Evolutionary conservation across 2,329 filamentous ascomycete genomes (phyloP).

Genomic region (Sporothrix brunneoviolacea): DNA sequence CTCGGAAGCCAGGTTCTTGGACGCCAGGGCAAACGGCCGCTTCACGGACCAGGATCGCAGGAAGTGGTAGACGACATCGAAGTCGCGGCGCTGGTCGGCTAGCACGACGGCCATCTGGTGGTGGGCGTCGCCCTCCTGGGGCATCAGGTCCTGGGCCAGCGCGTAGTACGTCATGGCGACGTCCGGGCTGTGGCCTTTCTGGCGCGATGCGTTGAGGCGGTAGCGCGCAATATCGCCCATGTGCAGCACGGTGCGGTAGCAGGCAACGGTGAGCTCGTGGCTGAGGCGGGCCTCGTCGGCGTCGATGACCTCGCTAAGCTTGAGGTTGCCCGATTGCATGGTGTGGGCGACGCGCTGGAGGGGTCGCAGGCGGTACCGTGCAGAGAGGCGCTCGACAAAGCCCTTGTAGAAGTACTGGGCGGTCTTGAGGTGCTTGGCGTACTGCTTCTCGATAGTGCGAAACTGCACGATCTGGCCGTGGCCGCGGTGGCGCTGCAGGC

Average conservation of each 20-base stretch:
- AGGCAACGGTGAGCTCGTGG: slow-evolving; percentile 61
- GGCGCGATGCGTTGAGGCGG: slow-evolving; percentile 60
- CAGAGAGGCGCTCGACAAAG: slow-evolving; percentile 71
- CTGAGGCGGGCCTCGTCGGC: slow-evolving; percentile 44
- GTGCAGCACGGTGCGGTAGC: slow-evolving; percentile 75
- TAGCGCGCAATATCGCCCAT: slow-evolving; percentile 89
- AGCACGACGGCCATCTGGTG: slow-evolving; percentile 88
- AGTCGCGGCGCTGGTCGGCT: slow-evolving; percentile 63
- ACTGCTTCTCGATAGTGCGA: slow-evolving; percentile 75
- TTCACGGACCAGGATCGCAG: slow-evolving; percentile 74
- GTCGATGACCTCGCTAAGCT: slow-evolving; percentile 37
- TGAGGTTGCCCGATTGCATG: slow-evolving; percentile 36
- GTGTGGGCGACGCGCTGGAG: slow-evolving; percentile 38
- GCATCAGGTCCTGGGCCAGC: slow-evolving; percentile 71
- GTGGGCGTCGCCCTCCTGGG: slow-evolving; percentile 72
- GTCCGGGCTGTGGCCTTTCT: slow-evolving; percentile 69
- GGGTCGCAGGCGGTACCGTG: slow-evolving; percentile 40
- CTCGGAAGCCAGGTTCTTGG: slow-evolving; percentile 70
- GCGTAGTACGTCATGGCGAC: slow-evolving; percentile 78
- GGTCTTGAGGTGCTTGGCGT: slow-evolving; percentile 77
- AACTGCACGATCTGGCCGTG: slow-evolving; percentile 52
- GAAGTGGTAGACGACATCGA: slow-evolving; percentile 82
- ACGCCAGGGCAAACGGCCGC: slow-evolving; percentile 67
- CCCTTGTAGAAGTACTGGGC: slow-evolving; percentile 84
- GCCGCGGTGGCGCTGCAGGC: slow-evolving; percentile 50